Evolutionary conservation across 2,329 filamentous ascomycete genomes (phyloP), one percentile per base, ranked within the genome.

Genomic region (Neofusicoccum cordaticola): DNA sequence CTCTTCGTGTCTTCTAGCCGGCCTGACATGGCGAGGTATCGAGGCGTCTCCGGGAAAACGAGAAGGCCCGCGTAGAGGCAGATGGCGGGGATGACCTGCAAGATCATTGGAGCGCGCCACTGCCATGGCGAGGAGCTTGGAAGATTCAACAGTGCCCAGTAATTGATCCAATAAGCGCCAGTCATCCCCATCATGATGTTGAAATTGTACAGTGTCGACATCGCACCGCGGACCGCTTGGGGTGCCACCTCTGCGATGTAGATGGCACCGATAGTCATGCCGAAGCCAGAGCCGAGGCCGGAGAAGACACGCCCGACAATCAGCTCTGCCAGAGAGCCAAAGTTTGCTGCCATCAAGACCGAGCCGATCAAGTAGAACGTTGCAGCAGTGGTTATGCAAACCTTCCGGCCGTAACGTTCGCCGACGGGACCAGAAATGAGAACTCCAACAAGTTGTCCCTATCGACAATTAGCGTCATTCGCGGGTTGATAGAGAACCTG

Each of bases 391-490:
- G 17, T 11, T 8, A 56, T 56, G 19, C 34, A 39, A 1, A 15
- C 17, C 13, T 56, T 56, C 34, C 51, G 15, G 39, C 51, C 51
- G 8, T 27, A 42, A 4, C 34, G 34, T 27, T 56, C 51, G 19
- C 51, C 51, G 9, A 56, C 34, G 8, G 51, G 51, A 8, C 51
- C 51, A 5, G 51, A 56, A 56, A 56, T 39, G 8, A 56, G n/a
- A n/a, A 56, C 51, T 56, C 51, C 51, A 13, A 41, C 35, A 7
- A 56, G 51, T 56, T 56, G 51, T 2, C 51, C 51, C 51, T 56
- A 27, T n/a, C 7, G 12, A 27, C n/a, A 41, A n/a, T 56, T 2
- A 39, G 34, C 39, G 9, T 7, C n/a, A 56, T 41, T 1, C 19
- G 6, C 31, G 17, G 22, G 2, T 22, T 41, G 34, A 3, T 12